phyloP scores from a whole-genome alignment of 176 grass and related monocot species.

The Zoysia pacifica region DNA sequence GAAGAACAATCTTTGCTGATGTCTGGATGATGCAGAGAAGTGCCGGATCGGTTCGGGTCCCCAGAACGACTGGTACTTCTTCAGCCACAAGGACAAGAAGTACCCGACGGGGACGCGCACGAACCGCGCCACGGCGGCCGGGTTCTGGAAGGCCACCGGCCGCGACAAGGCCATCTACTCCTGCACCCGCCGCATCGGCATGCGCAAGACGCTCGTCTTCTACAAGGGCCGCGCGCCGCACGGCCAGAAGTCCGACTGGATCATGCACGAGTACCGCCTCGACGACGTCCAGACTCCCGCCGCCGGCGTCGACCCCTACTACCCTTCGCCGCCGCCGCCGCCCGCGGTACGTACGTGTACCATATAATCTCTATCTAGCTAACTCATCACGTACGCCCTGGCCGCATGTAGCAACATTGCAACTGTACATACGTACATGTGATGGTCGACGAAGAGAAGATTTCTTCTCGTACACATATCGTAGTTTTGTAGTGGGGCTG shows the following conservation, averaged over 20 bases:
- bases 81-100: slow-evolving; percentile 98
- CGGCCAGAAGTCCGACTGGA: slow-evolving; percentile 89
- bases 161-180: slow-evolving; percentile 83
- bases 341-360: slow-evolving; percentile 42
- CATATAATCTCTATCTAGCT: too few relatives aligned
- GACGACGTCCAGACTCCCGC: slow-evolving; percentile 39
- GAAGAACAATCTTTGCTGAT: not conserved
- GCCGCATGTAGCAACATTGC: not conserved
- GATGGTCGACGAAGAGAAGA: not conserved
- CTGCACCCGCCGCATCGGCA: slow-evolving; percentile 60
- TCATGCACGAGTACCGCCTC: slow-evolving; percentile 95
- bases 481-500: not conserved
- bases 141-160: slow-evolving; percentile 93
- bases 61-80: slow-evolving; percentile 94
- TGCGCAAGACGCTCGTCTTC: slow-evolving; percentile 94
- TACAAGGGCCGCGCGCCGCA: slow-evolving; percentile 84
- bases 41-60: slow-evolving; percentile 71
- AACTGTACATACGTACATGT: not conserved
- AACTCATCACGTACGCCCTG: not conserved
- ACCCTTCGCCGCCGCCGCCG: slow-evolving; percentile 20
- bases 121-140: slow-evolving; percentile 77
- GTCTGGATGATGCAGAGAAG: slow-evolving; percentile 37
- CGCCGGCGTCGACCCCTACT: slow-evolving; percentile 5
- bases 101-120: slow-evolving; percentile 90
- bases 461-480: not conserved